Conservation (phyloP, 495 filamentous ascomycete species). For the Penicillium atrosanguineum region DNA sequence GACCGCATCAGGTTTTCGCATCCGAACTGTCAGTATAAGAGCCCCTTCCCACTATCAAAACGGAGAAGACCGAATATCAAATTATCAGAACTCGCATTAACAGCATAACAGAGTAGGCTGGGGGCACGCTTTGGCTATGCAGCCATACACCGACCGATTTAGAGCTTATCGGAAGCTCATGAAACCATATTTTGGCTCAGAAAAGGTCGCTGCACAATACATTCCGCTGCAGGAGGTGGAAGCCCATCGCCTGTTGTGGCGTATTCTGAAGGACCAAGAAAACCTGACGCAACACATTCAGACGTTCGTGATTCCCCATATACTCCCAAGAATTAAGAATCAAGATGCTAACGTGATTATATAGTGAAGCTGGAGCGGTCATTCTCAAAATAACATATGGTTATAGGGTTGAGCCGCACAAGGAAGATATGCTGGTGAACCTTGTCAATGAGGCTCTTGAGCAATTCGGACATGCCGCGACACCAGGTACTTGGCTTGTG, state of each 20-base stretch:
- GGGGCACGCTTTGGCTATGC: slow-evolving; percentile 32
- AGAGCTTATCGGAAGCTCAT: slow-evolving; percentile 41
- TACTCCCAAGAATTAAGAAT: not conserved
- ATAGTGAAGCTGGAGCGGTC: slow-evolving; percentile 38
- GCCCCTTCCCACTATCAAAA: not conserved
- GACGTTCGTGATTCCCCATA: slow-evolving; percentile 19
- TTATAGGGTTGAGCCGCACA: slow-evolving; percentile 42
- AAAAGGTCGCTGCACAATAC: slow-evolving; percentile 31
- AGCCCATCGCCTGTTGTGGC: slow-evolving; percentile 38
- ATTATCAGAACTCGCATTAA: no score
- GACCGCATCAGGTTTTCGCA: slow-evolving; percentile 34
- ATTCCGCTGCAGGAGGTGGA: slow-evolving; percentile 39
- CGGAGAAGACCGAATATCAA: not conserved
- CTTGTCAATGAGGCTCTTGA: slow-evolving; percentile 35
- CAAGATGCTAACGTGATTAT: not conserved
- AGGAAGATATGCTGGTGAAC: slow-evolving; percentile 41
- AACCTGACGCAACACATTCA: slow-evolving; percentile 37
- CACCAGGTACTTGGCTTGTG: slow-evolving; percentile 42
- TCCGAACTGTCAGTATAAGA: slow-evolving; percentile 35
- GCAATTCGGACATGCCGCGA: slow-evolving; percentile 34
- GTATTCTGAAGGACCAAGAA: slow-evolving; percentile 35
- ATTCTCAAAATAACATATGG: slow-evolving; percentile 51
- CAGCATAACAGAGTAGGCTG: slow-evolving; percentile 12
- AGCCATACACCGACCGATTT: slow-evolving; percentile 35
- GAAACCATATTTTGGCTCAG: slow-evolving; percentile 24